Percentiles rank a stretch among this genome's conserved stretches.
phyloP scores from a whole-genome alignment of 192 early-diverging fungal species.

The Pilobolus umbonatus region DNA sequence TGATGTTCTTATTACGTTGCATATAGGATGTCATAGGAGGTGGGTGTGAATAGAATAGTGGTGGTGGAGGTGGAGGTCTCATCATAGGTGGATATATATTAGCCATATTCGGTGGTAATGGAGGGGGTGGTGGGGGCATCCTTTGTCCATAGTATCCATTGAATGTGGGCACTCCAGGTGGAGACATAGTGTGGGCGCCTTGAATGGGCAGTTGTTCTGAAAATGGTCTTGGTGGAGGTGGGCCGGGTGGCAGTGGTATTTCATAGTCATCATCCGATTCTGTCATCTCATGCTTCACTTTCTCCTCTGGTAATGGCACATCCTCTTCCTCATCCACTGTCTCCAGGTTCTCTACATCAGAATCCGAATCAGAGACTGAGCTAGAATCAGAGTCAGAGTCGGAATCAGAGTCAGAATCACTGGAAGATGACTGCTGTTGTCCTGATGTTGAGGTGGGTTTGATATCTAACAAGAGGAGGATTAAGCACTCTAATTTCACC shows the following conservation, averaged over 20 bases:
- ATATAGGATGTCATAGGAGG: not conserved
- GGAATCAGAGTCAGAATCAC: constrained; percentile 11
- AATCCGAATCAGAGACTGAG: not conserved
- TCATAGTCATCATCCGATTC: constrained; percentile 29
- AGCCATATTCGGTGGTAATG: not conserved
- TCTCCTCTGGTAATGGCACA: constrained; percentile 7
- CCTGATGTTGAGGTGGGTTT: not conserved
- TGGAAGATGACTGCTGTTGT: not conserved
- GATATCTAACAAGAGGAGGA: not conserved
- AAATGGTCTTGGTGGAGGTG: constrained; percentile 40
- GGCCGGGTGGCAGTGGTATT: constrained; percentile 34
- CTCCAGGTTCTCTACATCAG: constrained; percentile 4
- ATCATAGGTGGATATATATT: not conserved
- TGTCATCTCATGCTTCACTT: constrained; percentile 26
- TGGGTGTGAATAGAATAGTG: not conserved
- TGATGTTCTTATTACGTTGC: not conserved
- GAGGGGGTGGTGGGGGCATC: constrained; percentile 18
- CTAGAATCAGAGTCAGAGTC: constrained; percentile 5
- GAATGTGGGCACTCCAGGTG: constrained; percentile 17
- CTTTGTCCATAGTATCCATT: constrained; percentile 12
- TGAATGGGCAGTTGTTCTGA: constrained; percentile 16
- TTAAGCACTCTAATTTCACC: no score
- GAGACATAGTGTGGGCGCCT: constrained; percentile 1
- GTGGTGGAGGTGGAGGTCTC: constrained; percentile 16
- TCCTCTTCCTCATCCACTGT: constrained; percentile 3